Evolutionary conservation across 768 basidiomycete species (phyloP).

Genomic region (Kwoniella mangroviensis): DNA sequence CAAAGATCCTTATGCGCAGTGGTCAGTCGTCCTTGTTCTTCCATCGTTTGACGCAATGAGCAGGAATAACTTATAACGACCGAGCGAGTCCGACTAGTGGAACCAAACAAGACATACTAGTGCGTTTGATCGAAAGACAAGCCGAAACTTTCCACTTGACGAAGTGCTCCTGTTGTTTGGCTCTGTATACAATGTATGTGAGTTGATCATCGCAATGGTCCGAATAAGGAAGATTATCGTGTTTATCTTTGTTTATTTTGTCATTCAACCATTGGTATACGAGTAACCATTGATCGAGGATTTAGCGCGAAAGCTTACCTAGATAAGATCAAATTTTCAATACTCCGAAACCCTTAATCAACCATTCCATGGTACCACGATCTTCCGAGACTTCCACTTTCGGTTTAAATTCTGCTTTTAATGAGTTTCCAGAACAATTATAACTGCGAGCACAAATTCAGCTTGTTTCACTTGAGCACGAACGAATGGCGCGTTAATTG

Average conservation of each 20-base stretch:
- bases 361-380: not conserved
- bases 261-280: not conserved
- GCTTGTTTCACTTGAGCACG: not conserved
- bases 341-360: conserved; percentile 8
- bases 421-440: not conserved
- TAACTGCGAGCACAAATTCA: not conserved
- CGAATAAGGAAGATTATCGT: not conserved
- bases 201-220: not conserved
- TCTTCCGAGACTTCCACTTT: conserved; percentile 5
- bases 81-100: not conserved
- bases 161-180: too few species aligned
- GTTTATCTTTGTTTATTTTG: not conserved
- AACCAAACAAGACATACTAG: not conserved
- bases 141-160: not conserved
- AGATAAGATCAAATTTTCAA: conserved; percentile 1
- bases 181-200: too few species aligned
- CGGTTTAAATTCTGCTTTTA: not conserved
- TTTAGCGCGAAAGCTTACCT: conserved; percentile 4
- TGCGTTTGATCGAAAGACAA: not conserved
- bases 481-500: not conserved
- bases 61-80: not conserved
- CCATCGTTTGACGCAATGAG: not conserved
- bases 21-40: too few species aligned
- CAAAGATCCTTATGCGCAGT: not conserved
- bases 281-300: not conserved